Evolutionary conservation across 331 rosid species (phyloP).

Genomic region (Quercus lobata): DNA sequence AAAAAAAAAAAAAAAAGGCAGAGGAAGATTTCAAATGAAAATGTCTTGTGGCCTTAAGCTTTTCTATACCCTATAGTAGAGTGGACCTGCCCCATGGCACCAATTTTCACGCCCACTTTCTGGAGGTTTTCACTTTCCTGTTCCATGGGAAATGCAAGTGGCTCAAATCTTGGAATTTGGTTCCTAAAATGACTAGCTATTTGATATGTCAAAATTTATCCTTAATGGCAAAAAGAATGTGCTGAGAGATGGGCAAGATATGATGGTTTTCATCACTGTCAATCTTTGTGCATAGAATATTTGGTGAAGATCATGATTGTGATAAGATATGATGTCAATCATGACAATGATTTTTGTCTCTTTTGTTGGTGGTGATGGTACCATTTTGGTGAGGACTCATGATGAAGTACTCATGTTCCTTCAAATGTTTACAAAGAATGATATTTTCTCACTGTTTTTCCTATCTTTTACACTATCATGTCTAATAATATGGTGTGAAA

Average conservation of each 20-base stretch:
- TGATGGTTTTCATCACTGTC: constrained; percentile 1
- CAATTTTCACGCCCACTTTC: neutral
- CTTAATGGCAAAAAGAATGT: neutral
- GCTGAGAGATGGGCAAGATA: neutral
- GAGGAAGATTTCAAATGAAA: too few species aligned
- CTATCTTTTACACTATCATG: too few species aligned
- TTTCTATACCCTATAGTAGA: too few species aligned
- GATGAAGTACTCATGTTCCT: too few species aligned
- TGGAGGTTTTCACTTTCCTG: too few species aligned
- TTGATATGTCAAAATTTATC: neutral
- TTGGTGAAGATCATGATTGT: neutral
- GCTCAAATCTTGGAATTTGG: neutral
- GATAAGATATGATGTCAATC: neutral
- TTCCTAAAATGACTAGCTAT: neutral
- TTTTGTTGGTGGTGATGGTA: neutral
- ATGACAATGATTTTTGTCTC: neutral
- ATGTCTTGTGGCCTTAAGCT: too few species aligned
- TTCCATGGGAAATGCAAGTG: neutral
- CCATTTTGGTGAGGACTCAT: too few species aligned
- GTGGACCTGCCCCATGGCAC: neutral
- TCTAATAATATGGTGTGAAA: too few species aligned
- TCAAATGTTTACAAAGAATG: too few species aligned
- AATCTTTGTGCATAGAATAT: neutral
- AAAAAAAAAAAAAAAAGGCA: too few species aligned
- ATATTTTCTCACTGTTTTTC: too few species aligned